phyloP scores from a whole-genome alignment of 495 filamentous ascomycete species.

The Hypoxylon crocopeplum region DNA sequence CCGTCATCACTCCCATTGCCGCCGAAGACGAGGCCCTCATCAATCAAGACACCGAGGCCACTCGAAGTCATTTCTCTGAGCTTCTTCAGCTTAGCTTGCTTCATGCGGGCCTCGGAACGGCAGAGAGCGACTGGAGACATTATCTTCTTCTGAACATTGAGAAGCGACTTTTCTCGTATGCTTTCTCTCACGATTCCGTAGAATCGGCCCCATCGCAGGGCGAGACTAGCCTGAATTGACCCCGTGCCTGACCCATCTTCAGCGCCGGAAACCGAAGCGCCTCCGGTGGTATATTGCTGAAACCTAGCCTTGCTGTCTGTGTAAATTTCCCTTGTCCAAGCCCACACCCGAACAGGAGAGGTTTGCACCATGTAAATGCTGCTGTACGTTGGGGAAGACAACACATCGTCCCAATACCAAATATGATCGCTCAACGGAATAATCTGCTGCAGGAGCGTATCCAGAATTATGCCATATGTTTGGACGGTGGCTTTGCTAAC shows the following conservation, averaged over 20 bases:
- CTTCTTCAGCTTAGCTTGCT: constrained; percentile 68
- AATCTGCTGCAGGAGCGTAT: constrained; percentile 76
- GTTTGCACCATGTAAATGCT: constrained; percentile 83
- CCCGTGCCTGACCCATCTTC: constrained; percentile 21
- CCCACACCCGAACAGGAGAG: constrained; percentile 73
- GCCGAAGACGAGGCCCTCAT: constrained; percentile 74
- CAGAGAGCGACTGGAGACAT: constrained; percentile 74
- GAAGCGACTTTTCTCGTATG: constrained; percentile 66
- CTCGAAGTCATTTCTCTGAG: constrained; percentile 82
- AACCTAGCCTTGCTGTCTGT: constrained; percentile 59
- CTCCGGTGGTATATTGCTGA: constrained; percentile 42
- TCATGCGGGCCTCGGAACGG: constrained; percentile 72
- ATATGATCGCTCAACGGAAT: constrained; percentile 83
- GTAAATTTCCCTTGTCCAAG: constrained; percentile 68
- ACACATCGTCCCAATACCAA: constrained; percentile 89
- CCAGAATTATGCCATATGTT: constrained; percentile 77
- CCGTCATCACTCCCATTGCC: constrained; percentile 43
- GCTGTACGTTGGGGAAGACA: constrained; percentile 73
- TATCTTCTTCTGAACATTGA: constrained; percentile 64
- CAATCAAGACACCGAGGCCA: constrained; percentile 83
- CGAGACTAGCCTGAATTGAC: constrained; percentile 39
- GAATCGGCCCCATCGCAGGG: constrained; percentile 73
- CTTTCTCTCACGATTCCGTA: constrained; percentile 80
- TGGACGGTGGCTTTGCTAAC: constrained; percentile 86
- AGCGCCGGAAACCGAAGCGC: neutral